Percentiles rank a stretch among this genome's conserved stretches.
These are phyloP conservation scores for Phytophthora cactorum DNA, from an alignment of 352 stramenopile species.

Conservation along the genomic window DNA sequence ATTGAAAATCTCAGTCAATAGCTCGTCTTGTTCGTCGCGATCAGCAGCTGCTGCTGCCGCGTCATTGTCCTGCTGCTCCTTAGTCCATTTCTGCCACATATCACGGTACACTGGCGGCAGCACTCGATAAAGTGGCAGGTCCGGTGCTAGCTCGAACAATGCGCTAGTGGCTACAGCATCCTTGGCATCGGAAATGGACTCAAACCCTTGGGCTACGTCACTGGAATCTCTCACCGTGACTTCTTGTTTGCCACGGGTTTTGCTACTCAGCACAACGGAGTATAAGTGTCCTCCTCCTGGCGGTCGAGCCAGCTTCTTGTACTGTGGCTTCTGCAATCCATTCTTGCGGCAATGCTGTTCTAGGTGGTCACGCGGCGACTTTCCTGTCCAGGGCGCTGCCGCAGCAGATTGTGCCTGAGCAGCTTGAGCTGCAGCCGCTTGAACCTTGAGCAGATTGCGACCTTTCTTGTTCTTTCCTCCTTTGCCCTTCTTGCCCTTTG, in stretches of 20 bases:
- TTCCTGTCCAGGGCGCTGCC: constrained; percentile 61
- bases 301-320: constrained; percentile 51
- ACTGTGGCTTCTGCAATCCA: constrained; percentile 83
- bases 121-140: constrained; percentile 89
- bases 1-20: constrained; percentile 60
- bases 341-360: constrained; percentile 91
- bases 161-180: constrained; percentile 81
- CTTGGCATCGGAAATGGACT: constrained; percentile 75
- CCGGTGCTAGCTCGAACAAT: constrained; percentile 88
- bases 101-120: constrained; percentile 89
- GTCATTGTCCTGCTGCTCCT: constrained; percentile 43
- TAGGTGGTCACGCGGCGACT: constrained; percentile 89
- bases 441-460: constrained; percentile 33
- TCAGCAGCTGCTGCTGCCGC: constrained; percentile 41
- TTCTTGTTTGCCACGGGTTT: constrained; percentile 46
- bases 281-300: constrained; percentile 50
- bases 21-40: constrained; percentile 57
- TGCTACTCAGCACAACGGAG: constrained; percentile 57
- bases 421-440: constrained; percentile 29
- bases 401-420: constrained; percentile 25
- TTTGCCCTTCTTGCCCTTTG: constrained; percentile 44
- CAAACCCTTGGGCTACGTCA: constrained; percentile 50
- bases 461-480: constrained; percentile 43
- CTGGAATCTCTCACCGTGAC: constrained; percentile 45
- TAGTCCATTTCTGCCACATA: constrained; percentile 86